Conservation (phyloP, 306 rosid species). For the Fragaria iinumae region DNA sequence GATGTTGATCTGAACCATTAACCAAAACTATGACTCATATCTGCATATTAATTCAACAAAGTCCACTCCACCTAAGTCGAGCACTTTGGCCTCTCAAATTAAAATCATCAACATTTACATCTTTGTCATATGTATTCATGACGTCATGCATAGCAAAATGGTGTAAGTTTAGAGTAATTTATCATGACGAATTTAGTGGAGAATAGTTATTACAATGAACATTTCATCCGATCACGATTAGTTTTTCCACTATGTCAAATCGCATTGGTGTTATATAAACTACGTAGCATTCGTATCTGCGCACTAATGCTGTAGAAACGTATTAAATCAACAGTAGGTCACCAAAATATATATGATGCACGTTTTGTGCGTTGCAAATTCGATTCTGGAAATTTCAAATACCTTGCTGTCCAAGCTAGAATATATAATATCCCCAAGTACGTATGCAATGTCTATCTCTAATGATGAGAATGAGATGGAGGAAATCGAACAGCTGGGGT, state of each 20-base stretch:
- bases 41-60: background rate
- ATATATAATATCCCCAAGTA: background rate
- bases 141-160: background rate
- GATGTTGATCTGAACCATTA: background rate
- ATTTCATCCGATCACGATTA: background rate
- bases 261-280: too few species aligned
- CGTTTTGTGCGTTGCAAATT: background rate
- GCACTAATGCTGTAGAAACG: too few species aligned
- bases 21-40: background rate
- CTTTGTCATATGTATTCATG: background rate
- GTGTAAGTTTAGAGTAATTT: background rate
- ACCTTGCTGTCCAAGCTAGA: background rate
- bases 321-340: background rate
- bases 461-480: background rate
- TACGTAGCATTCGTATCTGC: too few species aligned
- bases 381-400: background rate
- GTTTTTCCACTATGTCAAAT: background rate
- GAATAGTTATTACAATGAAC: background rate
- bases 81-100: background rate
- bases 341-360: background rate
- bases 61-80: background rate
- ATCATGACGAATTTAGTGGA: background rate
- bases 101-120: background rate
- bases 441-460: background rate
- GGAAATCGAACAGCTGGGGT: background rate